Conservation (phyloP, 441 rosid genomes). For the Erysimum cheiri region DNA sequence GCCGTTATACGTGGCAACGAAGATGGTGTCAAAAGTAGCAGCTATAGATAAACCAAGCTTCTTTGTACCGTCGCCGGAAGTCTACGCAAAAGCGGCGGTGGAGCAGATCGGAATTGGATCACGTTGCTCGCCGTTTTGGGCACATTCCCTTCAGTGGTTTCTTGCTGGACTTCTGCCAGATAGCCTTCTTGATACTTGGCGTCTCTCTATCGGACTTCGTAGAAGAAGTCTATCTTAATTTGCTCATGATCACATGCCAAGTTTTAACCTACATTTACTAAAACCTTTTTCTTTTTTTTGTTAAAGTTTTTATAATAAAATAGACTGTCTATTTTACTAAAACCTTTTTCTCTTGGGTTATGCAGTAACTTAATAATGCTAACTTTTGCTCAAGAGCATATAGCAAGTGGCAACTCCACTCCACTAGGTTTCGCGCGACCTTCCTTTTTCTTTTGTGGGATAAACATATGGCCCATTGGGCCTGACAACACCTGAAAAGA, state of each 20-base stretch:
- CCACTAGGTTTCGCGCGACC: background rate
- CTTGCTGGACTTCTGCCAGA: slow-evolving; percentile 58
- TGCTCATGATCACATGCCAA: slow-evolving; percentile 17
- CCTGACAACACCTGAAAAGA: background rate
- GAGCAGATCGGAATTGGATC: slow-evolving; percentile 60
- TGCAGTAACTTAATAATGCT: background rate
- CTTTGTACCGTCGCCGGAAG: slow-evolving; percentile 65
- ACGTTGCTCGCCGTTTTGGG: slow-evolving; percentile 74
- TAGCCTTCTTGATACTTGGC: slow-evolving; percentile 72
- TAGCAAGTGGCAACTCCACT: background rate
- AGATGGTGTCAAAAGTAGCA: slow-evolving; percentile 66
- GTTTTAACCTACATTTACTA: slow-evolving; percentile 5
- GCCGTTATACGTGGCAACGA: slow-evolving; percentile 79
- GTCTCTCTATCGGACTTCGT: slow-evolving; percentile 65
- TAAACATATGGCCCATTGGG: background rate
- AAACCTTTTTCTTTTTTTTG: too few relatives aligned
- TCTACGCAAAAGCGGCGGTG: slow-evolving; percentile 63
- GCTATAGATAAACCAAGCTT: slow-evolving; percentile 50
- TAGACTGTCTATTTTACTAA: too few relatives aligned
- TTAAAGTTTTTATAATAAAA: too few relatives aligned
- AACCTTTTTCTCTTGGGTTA: slow-evolving; percentile 16
- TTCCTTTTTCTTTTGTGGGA: background rate
- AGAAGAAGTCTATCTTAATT: slow-evolving; percentile 45
- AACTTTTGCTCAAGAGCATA: background rate
- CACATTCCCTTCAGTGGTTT: slow-evolving; percentile 79